phyloP scores from a whole-genome alignment of 768 basidiomycete species.

The Amanita exitialis region DNA sequence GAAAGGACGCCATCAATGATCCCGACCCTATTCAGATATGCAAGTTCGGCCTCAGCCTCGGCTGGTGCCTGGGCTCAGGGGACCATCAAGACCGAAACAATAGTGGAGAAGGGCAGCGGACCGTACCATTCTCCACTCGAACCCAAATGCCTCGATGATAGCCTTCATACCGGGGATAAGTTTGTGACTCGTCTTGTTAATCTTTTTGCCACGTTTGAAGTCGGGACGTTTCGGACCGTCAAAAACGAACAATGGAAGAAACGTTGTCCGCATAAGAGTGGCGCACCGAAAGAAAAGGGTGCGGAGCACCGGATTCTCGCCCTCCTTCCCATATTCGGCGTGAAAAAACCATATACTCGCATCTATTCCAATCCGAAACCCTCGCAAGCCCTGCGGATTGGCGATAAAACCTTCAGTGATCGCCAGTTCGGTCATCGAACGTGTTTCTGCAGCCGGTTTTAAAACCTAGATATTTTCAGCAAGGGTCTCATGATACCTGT shows the following conservation, averaged over 20 bases:
- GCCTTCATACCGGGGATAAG: constrained; percentile 69
- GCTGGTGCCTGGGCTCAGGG: constrained; percentile 62
- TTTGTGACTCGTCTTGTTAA: constrained; percentile 51
- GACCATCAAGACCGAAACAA: constrained; percentile 17
- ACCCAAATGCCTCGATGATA: constrained; percentile 72
- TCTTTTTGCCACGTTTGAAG: constrained; percentile 69
- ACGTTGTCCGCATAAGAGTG: constrained; percentile 64
- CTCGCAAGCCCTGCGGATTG: constrained; percentile 54
- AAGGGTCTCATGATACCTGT: background rate
- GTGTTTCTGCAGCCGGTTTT: constrained; percentile 51
- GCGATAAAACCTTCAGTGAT: constrained; percentile 66
- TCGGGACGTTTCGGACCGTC: constrained; percentile 82
- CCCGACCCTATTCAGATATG: constrained; percentile 73
- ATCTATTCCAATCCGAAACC: constrained; percentile 80
- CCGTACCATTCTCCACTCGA: constrained; percentile 62
- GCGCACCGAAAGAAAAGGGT: constrained; percentile 82
- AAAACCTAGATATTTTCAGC: background rate
- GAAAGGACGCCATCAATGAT: constrained; percentile 83
- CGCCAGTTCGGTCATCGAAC: constrained; percentile 71
- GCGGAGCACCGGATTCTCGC: constrained; percentile 80
- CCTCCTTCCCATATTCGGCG: constrained; percentile 62
- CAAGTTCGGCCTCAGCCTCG: constrained; percentile 92
- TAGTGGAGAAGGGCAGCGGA: background rate
- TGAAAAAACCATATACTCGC: constrained; percentile 84
- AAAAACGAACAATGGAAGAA: constrained; percentile 87